Base-by-base conservation (phyloP, 2,329 filamentous ascomycete species). In the Stachybotrys elegans region DNA sequence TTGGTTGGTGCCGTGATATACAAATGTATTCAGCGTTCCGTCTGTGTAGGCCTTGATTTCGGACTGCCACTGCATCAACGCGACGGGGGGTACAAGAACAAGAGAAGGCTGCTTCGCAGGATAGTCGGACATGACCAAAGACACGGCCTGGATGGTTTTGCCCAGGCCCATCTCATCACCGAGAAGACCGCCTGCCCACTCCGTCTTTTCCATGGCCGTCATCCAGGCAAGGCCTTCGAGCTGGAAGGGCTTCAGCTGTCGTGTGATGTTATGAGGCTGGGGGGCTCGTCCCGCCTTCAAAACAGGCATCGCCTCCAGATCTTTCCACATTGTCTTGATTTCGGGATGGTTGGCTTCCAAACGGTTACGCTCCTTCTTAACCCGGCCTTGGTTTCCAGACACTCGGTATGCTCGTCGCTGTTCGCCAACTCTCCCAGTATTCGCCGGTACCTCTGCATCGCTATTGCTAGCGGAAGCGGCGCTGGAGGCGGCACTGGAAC, bases 111-210 rank as follows among this genome's bases (percentile, higher is more conserved):
- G 70, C 53, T 85, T 86, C 19, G 83, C 86, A 4, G 91, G 92
- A 57, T 88, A 96, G 61, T 97, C 91, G 1, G 92, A 96, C 93
- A 97, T 97, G 65, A 98, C 90, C 36, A 98, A 77, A 4, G 92
- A 96, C 16, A 98, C 93, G 3, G 93, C 92, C 66, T 98, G 93
- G 41, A 98, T 97, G 0, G 93, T 98, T 71, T 98, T 98, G 40
- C 93, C 93, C 69, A 98, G 87, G 6, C 93, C 93, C 93, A 98
- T 98, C 67, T 98, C 93, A 55, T 98, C 93, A 47, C 93, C 93
- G 2, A 98, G 77, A 3, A 98, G 73, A 13, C 93, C 93, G 16
- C 93, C 93, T 58, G 83, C 88, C 78, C 91, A 97, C 31, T 85
- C 69, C 0, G 81, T 86, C 65, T 87, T 73, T 62, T 98, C 93